A percentile compares a stretch with the other conserved stretches of the same genome.
Conservation (phyloP, 1,284 basidiomycete genomes). For the Puccinia hordei region DNA sequence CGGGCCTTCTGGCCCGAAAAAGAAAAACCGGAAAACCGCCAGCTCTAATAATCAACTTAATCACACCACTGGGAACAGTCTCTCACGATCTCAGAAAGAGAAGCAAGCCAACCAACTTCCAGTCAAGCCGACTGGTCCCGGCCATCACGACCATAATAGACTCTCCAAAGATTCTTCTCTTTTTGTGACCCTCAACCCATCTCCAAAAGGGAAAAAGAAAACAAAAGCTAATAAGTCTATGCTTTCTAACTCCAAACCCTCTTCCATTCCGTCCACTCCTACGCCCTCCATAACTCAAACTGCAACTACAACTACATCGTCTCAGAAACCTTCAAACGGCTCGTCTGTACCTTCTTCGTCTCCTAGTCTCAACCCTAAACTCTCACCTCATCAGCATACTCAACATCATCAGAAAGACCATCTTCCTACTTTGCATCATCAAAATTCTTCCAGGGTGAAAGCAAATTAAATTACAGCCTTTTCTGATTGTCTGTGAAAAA, state of each 20-base stretch:
- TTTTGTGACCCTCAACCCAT: neutral
- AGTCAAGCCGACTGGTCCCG: neutral
- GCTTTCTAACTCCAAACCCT: neutral
- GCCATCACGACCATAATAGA: neutral
- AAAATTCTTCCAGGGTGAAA: conserved; percentile 15
- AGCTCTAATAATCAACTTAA: too few species aligned
- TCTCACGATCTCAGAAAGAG: too few species aligned
- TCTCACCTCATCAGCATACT: neutral
- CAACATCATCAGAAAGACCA: neutral
- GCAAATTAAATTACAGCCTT: neutral
- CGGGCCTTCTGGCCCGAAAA: neutral
- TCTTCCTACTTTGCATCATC: conserved; percentile 8
- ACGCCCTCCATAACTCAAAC: neutral
- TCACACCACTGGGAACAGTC: too few species aligned
- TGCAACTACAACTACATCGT: neutral
- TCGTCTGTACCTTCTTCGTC: conserved; percentile 4
- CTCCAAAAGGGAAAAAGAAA: conserved; percentile 23
- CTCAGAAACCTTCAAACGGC: neutral
- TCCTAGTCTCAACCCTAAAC: neutral
- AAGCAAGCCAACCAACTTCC: too few species aligned
- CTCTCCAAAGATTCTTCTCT: neutral
- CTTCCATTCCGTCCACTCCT: neutral
- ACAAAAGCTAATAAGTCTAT: neutral
- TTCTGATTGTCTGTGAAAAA: neutral
- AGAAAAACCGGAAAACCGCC: neutral